A percentile compares a stretch with the other conserved stretches of the same genome.
Conservation (phyloP, 345 rosid species). For the Syzygium aqueum region DNA sequence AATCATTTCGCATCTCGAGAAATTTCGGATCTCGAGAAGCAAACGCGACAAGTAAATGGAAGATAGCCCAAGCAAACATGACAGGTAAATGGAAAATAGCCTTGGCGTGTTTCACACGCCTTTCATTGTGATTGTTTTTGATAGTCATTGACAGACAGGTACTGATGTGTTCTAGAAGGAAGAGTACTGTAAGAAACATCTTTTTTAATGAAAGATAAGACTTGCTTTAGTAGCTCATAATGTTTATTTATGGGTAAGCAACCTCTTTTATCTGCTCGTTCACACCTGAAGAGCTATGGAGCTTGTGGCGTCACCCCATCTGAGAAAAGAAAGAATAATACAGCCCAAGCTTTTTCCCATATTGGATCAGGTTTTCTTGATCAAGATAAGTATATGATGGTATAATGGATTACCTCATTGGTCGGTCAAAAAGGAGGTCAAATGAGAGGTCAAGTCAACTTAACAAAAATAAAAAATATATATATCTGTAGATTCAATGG, state of each 20-base stretch:
- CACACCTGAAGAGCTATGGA: not conserved
- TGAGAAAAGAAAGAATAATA: not conserved
- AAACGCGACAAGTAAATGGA: not conserved
- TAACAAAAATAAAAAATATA: not conserved
- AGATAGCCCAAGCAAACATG: rapidly evolving
- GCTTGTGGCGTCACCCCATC: not conserved
- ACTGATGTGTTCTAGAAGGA: rapidly evolving
- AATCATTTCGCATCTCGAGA: not conserved
- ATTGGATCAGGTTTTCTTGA: not conserved
- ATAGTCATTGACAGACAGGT: not conserved
- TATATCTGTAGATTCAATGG: not conserved
- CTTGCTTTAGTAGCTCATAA: not conserved
- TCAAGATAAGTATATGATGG: not conserved
- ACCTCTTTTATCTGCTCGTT: not conserved
- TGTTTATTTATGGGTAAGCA: not conserved
- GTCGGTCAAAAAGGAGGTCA: not conserved
- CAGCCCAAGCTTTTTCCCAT: not conserved
- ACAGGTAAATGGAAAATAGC: too few species aligned
- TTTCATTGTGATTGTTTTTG: not conserved
- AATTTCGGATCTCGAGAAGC: not conserved
- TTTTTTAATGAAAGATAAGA: not conserved
- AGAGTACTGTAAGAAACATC: not conserved
- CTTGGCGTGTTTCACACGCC: not conserved
- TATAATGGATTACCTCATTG: not conserved
- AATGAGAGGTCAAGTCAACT: not conserved